Base-by-base conservation (phyloP, 2,329 filamentous ascomycete species). In the Diaporthe sp. region DNA sequence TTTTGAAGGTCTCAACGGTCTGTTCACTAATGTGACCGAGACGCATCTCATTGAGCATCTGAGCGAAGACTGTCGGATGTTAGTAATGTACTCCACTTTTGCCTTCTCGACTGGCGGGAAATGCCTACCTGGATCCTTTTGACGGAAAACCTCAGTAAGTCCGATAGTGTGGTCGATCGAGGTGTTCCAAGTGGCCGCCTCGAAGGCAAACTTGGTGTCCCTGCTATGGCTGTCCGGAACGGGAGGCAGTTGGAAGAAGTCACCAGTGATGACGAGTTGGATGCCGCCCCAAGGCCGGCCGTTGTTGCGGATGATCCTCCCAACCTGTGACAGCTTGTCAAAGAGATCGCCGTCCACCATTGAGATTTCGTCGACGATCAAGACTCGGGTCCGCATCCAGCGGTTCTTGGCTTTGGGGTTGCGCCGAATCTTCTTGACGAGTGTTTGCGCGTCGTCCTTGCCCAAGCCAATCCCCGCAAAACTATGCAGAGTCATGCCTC, bases 321-420 rank as follows among this genome's bases (percentile, higher is more conserved):
- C 96, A 77, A 99, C 94, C 75, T 94, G 91, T 76, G 97, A 95
- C 25, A 99, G 89, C 83, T 99, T 99, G 85, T 99, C 97, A 78
- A 98, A 99, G 0, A 99, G 88, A 44, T 98, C 96, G 1, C 95
- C 97, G 79, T 99, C 97, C 6, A 99, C 96, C 97, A 99, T 99
- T 17, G 97, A 98, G 4, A 99, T 92, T 82, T 99, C 97, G 83
- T 99, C 97, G 79, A 99, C 91, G 78, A 99, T 89, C 32, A 99
- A 89, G 17, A 95, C 91, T 80, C 96, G 97, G 0, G 95, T 97
- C 73, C 92, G 91, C 77, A 97, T 85, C 97, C 97, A 99, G 53
- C 96, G 91, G 77, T 92, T 93, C 81, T 94, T 96, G 30, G 95
- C 95, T 81, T 98, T 98, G 25, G 90, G 88, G 78, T 98, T 98